Conservation (phyloP, 1,284 basidiomycete species). For the Ceratobasidium sp. region DNA sequence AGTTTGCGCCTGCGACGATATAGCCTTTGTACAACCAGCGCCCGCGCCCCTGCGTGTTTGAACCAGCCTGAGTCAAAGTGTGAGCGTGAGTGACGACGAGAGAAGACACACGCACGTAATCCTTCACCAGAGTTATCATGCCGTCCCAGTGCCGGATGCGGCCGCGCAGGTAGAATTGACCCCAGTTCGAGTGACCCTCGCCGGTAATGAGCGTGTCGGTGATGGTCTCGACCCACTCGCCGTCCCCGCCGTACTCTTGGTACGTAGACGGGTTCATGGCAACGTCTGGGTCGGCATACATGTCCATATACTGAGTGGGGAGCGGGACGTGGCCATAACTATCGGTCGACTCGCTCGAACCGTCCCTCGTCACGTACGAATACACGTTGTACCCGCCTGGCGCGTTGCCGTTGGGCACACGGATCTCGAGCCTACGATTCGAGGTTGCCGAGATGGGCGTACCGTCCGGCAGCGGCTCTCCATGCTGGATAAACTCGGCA, state of each 20-base stretch:
- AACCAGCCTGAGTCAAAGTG: conserved; percentile 24
- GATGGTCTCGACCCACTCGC: conserved; percentile 57
- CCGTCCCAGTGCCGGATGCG: conserved; percentile 65
- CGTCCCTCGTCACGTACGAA: conserved; percentile 17
- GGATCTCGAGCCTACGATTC: conserved; percentile 32
- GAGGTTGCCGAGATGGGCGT: background rate
- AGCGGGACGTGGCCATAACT: background rate
- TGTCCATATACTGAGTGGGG: conserved; percentile 22
- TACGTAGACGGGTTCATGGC: background rate
- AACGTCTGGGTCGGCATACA: conserved; percentile 16
- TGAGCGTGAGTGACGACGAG: background rate
- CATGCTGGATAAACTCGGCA: conserved; percentile 42
- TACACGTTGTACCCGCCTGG: conserved; percentile 11
- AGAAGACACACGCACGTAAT: conserved; percentile 58
- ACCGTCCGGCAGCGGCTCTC: background rate
- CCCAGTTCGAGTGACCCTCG: conserved; percentile 65
- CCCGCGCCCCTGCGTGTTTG: conserved; percentile 61
- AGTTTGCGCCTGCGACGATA: conserved; percentile 52
- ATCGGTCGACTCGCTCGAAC: background rate
- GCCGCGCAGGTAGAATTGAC: conserved; percentile 62
- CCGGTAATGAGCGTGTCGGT: conserved; percentile 57
- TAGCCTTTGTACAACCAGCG: conserved; percentile 66
- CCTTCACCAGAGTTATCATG: conserved; percentile 63
- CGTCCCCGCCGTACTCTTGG: conserved; percentile 49
- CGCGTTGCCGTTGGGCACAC: background rate